Evolutionary conservation across 345 rosid genomes (phyloP).

Genomic region (Citrus medica): DNA sequence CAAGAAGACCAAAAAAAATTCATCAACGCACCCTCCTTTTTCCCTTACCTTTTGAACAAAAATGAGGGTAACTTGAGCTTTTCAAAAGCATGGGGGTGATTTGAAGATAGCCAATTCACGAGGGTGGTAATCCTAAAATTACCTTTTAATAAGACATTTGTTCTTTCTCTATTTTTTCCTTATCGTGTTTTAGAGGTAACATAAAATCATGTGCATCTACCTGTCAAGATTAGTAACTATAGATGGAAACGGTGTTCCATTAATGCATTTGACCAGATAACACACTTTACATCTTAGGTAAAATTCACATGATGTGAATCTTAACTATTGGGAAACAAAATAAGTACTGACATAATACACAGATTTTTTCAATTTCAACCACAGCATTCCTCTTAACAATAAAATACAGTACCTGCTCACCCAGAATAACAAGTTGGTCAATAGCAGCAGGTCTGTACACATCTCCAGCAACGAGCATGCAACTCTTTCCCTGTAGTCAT

Average conservation of each 20-base stretch:
- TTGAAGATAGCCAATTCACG: no score
- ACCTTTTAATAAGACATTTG: neutral
- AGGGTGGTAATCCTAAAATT: no score
- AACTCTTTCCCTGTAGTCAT: constrained; percentile 69
- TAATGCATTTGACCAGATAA: neutral
- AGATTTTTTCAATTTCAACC: neutral
- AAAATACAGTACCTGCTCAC: constrained; percentile 67
- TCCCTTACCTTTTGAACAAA: no score
- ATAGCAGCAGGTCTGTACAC: constrained; percentile 98
- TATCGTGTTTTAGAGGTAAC: neutral
- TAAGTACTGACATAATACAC: neutral
- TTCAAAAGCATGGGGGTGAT: no score
- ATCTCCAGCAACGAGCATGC: constrained; percentile 98
- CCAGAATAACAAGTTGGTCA: constrained; percentile 94
- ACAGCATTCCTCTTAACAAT: constrained; percentile 7
- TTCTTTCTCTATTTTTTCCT: neutral
- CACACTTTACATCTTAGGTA: neutral
- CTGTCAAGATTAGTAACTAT: constrained; percentile 2
- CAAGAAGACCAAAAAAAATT: no score
- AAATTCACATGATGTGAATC: neutral
- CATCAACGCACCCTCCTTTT: no score
- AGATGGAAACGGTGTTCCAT: neutral
- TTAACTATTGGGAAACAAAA: neutral
- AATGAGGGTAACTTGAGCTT: no score
- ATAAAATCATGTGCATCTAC: neutral